Evolutionary conservation across 768 basidiomycete species (phyloP).

Genomic region (Trametopsis cervina): DNA sequence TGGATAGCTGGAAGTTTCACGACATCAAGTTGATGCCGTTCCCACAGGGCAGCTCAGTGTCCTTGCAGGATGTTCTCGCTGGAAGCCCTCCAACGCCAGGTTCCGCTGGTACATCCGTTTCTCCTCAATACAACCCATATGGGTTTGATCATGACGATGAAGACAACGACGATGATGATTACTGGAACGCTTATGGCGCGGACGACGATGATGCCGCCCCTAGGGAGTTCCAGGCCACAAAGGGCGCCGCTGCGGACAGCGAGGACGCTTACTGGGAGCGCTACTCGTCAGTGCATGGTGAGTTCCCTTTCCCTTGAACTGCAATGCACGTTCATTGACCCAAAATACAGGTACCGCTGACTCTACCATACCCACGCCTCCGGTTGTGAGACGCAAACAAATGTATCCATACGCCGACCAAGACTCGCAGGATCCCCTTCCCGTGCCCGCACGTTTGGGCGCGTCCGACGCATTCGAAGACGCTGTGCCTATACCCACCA

Average conservation of each 20-base stretch:
- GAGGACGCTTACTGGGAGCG: slow-evolving; percentile 76
- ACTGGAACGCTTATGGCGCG: slow-evolving; percentile 62
- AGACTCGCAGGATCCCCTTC: slow-evolving; percentile 19
- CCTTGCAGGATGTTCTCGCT: slow-evolving; percentile 1
- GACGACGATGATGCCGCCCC: slow-evolving; percentile 23
- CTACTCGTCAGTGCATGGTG: slow-evolving; percentile 66
- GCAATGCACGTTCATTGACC: not conserved
- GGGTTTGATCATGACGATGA: slow-evolving; percentile 19
- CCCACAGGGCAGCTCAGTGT: slow-evolving; percentile 32
- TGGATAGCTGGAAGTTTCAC: slow-evolving; percentile 60
- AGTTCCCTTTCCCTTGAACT: slow-evolving; percentile 9
- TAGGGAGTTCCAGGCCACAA: slow-evolving; percentile 16
- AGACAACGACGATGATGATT: slow-evolving; percentile 42
- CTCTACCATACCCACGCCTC: slow-evolving; percentile 57
- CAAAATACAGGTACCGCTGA: slow-evolving; percentile 54
- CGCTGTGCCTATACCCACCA: slow-evolving; percentile 17
- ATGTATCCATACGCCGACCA: slow-evolving; percentile 13
- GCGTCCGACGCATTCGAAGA: slow-evolving; percentile 16
- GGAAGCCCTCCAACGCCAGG: not conserved
- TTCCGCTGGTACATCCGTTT: not conserved
- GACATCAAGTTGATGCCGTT: slow-evolving; percentile 67
- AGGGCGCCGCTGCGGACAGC: slow-evolving; percentile 21
- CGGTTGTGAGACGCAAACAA: slow-evolving; percentile 26
- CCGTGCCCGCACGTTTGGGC: slow-evolving; percentile 16
- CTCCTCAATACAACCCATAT: slow-evolving; percentile 6